Conservation (phyloP, 805 yeast species). For the Wickerhamomyces bovis region DNA sequence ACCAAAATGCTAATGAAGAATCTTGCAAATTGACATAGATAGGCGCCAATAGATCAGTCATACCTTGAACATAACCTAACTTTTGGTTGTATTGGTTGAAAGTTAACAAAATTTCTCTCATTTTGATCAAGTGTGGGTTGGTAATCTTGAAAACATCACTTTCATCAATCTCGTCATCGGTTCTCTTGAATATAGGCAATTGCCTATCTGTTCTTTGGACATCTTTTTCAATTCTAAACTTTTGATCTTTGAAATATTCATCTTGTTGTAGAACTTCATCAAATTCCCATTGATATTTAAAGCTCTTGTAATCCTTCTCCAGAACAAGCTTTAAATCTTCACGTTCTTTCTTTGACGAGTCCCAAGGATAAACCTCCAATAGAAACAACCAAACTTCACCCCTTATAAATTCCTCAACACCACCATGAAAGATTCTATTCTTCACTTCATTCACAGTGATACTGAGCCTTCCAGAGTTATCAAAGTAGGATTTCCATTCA, state of each 20-base stretch:
- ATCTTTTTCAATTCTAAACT: conserved; percentile 86
- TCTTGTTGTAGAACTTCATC: conserved; percentile 46
- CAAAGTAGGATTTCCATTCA: conserved; percentile 87
- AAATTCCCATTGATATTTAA: conserved; percentile 69
- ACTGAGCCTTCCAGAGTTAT: conserved; percentile 61
- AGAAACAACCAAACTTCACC: conserved; percentile 82
- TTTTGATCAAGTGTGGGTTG: conserved; percentile 66
- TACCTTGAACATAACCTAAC: conserved; percentile 95
- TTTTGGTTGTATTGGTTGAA: conserved; percentile 79
- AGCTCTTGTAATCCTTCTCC: conserved; percentile 51
- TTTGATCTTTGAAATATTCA: conserved; percentile 85
- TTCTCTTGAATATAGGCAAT: conserved; percentile 50
- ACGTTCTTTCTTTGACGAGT: conserved; percentile 66
- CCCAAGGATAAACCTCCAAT: conserved; percentile 86
- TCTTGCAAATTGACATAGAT: conserved; percentile 61
- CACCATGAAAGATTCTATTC: conserved; percentile 86
- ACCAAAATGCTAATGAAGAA: conserved; percentile 82
- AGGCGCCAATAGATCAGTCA: conserved; percentile 91
- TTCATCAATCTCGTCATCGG: conserved; percentile 26
- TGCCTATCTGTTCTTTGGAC: conserved; percentile 87
- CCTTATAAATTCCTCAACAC: conserved; percentile 54
- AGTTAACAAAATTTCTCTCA: conserved; percentile 77
- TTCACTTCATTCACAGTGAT: conserved; percentile 76
- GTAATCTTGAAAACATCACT: conserved; percentile 57
- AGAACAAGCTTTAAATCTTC: conserved; percentile 49